These are phyloP conservation scores for Fusarium luffae DNA, from an alignment of 2,329 filamentous ascomycete species.

Conservation along the genomic window DNA sequence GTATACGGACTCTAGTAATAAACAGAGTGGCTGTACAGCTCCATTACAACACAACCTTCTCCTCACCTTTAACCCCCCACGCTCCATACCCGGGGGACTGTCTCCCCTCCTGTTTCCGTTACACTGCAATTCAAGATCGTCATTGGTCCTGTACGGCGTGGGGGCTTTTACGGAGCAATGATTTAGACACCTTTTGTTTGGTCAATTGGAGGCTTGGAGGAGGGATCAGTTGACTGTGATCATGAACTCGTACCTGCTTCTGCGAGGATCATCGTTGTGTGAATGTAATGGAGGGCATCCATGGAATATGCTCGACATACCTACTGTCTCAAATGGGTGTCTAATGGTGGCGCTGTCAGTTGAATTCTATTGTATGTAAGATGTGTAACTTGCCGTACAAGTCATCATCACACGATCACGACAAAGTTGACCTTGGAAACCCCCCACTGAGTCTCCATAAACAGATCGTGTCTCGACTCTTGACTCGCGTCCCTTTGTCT, in stretches of 20 bases:
- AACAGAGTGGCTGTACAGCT: slow-evolving; percentile 5
- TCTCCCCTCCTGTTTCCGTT: slow-evolving; percentile 16
- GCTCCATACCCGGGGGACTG: background rate
- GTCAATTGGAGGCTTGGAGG: slow-evolving; percentile 21
- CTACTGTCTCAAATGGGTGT: background rate
- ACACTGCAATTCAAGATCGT: slow-evolving; percentile 36
- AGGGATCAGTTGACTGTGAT: slow-evolving; percentile 41
- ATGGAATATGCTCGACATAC: slow-evolving; percentile 24
- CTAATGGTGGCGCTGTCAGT: slow-evolving; percentile 11
- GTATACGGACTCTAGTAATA: background rate
- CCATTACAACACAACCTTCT: slow-evolving; percentile 14
- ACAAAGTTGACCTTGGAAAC: background rate
- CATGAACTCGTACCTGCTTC: slow-evolving; percentile 43
- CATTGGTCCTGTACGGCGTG: slow-evolving; percentile 36
- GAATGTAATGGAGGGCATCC: slow-evolving; percentile 29
- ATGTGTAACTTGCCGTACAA: slow-evolving; percentile 14
- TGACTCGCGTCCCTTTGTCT: background rate
- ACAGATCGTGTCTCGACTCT: slow-evolving; percentile 7
- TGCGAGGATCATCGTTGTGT: slow-evolving; percentile 23
- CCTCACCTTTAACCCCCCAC: slow-evolving; percentile 22
- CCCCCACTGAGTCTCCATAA: slow-evolving; percentile 20
- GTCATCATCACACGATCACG: background rate
- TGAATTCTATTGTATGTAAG: background rate
- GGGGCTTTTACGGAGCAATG: slow-evolving; percentile 19
- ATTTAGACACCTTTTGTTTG: slow-evolving; percentile 7